phyloP scores from a whole-genome alignment of 371 early-diverging fungal species.

The Mucor sp. region DNA sequence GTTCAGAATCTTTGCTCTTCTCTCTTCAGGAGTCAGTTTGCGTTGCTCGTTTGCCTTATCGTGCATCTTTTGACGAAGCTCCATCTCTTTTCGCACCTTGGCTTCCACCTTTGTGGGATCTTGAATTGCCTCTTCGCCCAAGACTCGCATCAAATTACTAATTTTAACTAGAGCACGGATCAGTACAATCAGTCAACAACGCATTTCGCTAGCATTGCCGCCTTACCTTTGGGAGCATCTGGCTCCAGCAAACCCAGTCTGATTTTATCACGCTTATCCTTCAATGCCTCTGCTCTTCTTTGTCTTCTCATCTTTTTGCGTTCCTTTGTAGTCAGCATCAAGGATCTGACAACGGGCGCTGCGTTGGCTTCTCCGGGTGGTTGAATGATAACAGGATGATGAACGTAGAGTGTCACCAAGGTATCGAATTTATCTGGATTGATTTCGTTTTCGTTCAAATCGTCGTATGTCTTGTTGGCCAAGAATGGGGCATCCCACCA shows the following conservation, averaged over 20 bases:
- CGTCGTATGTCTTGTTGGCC: slow-evolving; percentile 71
- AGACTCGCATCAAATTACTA: slow-evolving; percentile 91
- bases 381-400: slow-evolving; percentile 91
- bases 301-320: slow-evolving; percentile 92
- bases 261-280: slow-evolving; percentile 94
- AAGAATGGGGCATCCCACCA: slow-evolving; percentile 97
- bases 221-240: slow-evolving; percentile 83
- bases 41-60: slow-evolving; percentile 79
- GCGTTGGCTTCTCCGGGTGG: slow-evolving; percentile 72
- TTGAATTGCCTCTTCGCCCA: slow-evolving; percentile 89
- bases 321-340: slow-evolving; percentile 93
- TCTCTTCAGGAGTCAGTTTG: slow-evolving; percentile 87
- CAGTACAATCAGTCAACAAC: background rate
- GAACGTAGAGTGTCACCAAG: slow-evolving; percentile 80
- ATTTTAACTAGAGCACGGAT: slow-evolving; percentile 63
- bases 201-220: background rate
- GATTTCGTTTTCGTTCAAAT: slow-evolving; percentile 44
- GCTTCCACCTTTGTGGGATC: slow-evolving; percentile 95
- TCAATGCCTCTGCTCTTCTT: slow-evolving; percentile 79
- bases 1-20: slow-evolving; percentile 70
- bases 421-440: slow-evolving; percentile 51
- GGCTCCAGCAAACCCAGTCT: slow-evolving; percentile 92
- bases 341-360: slow-evolving; percentile 65
- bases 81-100: slow-evolving; percentile 84
- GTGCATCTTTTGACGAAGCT: slow-evolving; percentile 80